Evolutionary conservation across 441 rosid genomes (phyloP).

Genomic region (Cnidoscolus chayamansa): DNA sequence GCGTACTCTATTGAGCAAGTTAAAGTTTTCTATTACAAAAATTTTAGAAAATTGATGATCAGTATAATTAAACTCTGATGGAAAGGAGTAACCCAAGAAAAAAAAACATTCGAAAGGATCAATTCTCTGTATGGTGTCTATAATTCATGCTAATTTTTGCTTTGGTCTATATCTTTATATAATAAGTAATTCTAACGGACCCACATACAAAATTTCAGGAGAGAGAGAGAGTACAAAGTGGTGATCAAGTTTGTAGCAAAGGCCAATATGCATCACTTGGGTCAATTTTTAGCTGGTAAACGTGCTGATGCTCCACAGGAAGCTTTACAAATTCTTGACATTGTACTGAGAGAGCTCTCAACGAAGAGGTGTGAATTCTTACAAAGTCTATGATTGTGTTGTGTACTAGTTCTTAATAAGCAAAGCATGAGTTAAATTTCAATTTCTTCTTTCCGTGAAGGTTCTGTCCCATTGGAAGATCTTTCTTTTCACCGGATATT

Average conservation of each 20-base stretch:
- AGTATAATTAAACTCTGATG: background rate
- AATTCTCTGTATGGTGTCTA: background rate
- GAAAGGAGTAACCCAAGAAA: background rate
- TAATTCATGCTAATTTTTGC: background rate
- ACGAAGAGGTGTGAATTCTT: constrained; percentile 49
- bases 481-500: constrained; percentile 85
- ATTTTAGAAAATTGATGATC: background rate
- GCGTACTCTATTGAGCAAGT: background rate
- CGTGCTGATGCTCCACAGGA: constrained; percentile 90
- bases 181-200: constrained; percentile 14
- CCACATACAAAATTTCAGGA: constrained; percentile 41
- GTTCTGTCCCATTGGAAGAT: constrained; percentile 81
- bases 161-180: background rate
- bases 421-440: background rate
- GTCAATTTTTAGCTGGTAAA: constrained; percentile 85
- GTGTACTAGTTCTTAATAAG: constrained; percentile 2
- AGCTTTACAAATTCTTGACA: constrained; percentile 85
- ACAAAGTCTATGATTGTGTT: background rate
- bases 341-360: constrained; percentile 82
- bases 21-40: background rate
- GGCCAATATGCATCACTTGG: constrained; percentile 87
- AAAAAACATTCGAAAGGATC: too few relatives aligned
- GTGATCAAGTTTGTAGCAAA: constrained; percentile 78
- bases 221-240: constrained; percentile 76
- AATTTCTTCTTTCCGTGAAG: constrained; percentile 31